These are phyloP conservation scores for Micractinium sp. DNA, from an alignment of 139 green algal genomes.

Conservation along the genomic window DNA sequence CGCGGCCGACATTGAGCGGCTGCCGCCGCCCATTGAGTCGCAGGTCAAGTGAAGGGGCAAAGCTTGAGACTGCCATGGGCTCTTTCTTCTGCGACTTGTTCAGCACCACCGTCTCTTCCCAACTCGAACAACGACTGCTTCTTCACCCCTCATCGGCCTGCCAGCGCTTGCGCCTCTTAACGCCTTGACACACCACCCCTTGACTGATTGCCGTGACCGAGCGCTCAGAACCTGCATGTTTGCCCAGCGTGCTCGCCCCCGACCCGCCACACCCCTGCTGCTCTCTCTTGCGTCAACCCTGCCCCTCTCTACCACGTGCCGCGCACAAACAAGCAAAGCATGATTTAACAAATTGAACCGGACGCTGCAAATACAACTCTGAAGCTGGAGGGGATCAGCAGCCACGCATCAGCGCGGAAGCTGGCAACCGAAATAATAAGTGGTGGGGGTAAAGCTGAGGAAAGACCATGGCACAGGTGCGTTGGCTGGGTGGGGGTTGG, in stretches of 20 bases:
- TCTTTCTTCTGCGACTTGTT: too few relatives aligned
- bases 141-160: not conserved
- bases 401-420: not conserved
- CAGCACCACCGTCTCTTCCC: too few relatives aligned
- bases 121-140: too few relatives aligned
- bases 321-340: too few relatives aligned
- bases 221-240: not conserved
- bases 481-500: too few relatives aligned
- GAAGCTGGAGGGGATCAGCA: not conserved
- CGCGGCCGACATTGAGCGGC: constrained; percentile 24
- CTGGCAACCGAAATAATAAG: too few relatives aligned
- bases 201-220: not conserved
- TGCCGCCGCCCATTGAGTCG: constrained; percentile 21
- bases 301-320: too few relatives aligned
- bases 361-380: too few relatives aligned
- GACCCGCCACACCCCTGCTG: not conserved
- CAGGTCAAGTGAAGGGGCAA: not conserved
- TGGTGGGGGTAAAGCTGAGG: too few relatives aligned
- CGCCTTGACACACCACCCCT: not conserved
- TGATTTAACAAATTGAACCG: not conserved
- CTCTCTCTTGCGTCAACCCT: not conserved
- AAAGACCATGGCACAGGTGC: too few relatives aligned
- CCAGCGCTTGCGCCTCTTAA: not conserved
- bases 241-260: not conserved
- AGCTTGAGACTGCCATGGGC: too few relatives aligned